phyloP scores from a whole-genome alignment of 352 stramenopile species.

The Globisporangium cederbergense region DNA sequence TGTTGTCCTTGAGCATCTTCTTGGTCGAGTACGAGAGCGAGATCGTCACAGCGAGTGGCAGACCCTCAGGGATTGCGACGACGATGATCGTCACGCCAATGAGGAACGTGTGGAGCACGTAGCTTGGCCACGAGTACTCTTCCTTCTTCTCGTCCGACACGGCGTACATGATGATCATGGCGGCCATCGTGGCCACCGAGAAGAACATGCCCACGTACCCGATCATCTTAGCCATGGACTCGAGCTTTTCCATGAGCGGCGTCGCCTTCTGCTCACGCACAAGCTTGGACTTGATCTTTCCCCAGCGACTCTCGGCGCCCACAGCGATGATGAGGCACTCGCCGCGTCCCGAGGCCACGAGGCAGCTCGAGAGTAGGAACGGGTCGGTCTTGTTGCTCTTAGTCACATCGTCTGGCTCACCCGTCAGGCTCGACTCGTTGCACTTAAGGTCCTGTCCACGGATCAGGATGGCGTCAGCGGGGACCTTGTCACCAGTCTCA shows the following conservation, averaged over 20 bases:
- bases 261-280: slow-evolving; percentile 86
- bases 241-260: slow-evolving; percentile 92
- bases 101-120: slow-evolving; percentile 93
- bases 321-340: slow-evolving; percentile 86
- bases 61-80: slow-evolving; percentile 92
- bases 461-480: slow-evolving; percentile 93
- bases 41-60: slow-evolving; percentile 93
- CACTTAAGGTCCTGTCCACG: slow-evolving; percentile 91
- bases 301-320: slow-evolving; percentile 79
- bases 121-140: slow-evolving; percentile 68
- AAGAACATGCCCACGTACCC: slow-evolving; percentile 85
- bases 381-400: slow-evolving; percentile 78
- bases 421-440: slow-evolving; percentile 95
- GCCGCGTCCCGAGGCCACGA: slow-evolving; percentile 66
- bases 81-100: slow-evolving; percentile 94
- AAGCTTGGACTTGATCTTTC: slow-evolving; percentile 91
- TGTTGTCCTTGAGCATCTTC: slow-evolving; percentile 98
- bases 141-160: slow-evolving; percentile 50
- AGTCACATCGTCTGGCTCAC: slow-evolving; percentile 92
- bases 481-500: slow-evolving; percentile 91
- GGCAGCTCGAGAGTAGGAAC: slow-evolving; percentile 86
- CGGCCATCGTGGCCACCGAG: slow-evolving; percentile 82
- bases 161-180: slow-evolving; percentile 84
- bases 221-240: slow-evolving; percentile 89
- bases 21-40: slow-evolving; percentile 95